Conservation (phyloP, 129 eudicot species). For the Pulicaria dysenterica region DNA sequence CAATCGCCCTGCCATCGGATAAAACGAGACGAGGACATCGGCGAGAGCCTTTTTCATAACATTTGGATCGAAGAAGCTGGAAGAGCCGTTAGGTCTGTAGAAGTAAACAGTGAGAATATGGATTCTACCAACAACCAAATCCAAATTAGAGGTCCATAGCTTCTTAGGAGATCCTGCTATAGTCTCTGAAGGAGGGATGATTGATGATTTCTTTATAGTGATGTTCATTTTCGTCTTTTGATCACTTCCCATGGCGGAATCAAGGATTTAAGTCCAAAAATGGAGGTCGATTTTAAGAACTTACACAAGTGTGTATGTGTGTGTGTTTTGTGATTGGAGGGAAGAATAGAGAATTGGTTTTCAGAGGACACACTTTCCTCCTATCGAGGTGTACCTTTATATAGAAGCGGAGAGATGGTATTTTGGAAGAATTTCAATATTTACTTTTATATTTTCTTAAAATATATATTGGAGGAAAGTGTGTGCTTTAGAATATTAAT, state of each 20-base stretch:
- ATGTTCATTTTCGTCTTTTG: constrained; percentile 37
- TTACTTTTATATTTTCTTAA: neutral
- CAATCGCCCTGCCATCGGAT: constrained; percentile 43
- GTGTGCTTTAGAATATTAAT: neutral
- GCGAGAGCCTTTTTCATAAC: constrained; percentile 39
- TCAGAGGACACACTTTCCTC: neutral
- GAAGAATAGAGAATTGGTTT: neutral
- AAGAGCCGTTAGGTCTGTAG: constrained; percentile 45
- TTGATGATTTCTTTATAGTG: constrained; percentile 35
- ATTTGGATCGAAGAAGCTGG: constrained; percentile 32
- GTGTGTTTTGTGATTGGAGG: neutral
- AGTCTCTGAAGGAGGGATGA: constrained; percentile 40
- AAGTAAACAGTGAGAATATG: constrained; percentile 48
- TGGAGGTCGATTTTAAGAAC: neutral
- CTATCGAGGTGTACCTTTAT: constrained; percentile 3
- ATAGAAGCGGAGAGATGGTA: neutral
- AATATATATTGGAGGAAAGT: neutral
- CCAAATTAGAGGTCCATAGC: constrained; percentile 59
- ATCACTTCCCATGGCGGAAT: constrained; percentile 15
- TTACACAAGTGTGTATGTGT: neutral
- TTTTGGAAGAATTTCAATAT: neutral
- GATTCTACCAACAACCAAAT: constrained; percentile 41
- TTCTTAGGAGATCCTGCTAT: constrained; percentile 22
- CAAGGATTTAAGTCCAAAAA: neutral
- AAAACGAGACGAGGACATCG: constrained; percentile 34